Evolutionary conservation across 345 rosid species (phyloP), one percentile per base, ranked within the genome.

Genomic region (Rhizophora apiculata): DNA sequence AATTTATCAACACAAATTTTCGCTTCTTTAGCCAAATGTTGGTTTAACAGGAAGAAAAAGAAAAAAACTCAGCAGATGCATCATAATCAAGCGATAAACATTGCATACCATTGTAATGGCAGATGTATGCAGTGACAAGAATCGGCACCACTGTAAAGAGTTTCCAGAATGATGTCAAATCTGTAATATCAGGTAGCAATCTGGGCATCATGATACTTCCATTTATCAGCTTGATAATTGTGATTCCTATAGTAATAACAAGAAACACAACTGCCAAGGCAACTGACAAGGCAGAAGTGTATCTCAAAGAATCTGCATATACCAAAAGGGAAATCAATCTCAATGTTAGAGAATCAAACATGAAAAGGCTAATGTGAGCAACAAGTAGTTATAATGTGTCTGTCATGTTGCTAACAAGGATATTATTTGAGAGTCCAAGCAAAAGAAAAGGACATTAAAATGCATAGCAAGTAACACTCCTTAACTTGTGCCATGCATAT

Each of bases 231-330:
- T 66, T 71, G 46, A 46, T 20, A 9, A 56, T 21, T n/a, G 72
- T 53, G 39, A 76, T 66, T 62, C 68, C 75, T 3, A 51, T 52
- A 13, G 68, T 76, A 5, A 76, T 67, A 57, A 71, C 64, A 6
- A 76, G 71, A 57, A 76, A 71, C 19, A 76, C 72, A 13, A 71
- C 72, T 61, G 75, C 80, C 9, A 71, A 68, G 11, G 53, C 72
- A 66, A 71, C 61, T 54, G 71, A 64, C 18, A 87, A 63, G 53
- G 93, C 90, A 43, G 98, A 91, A 64, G 95, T 86, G 80, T 74
- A 83, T 31, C 87, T 87, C 82, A 94, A 80, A 30, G 96, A 89
- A 84, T 91, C 98, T 94, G 86, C 86, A 80, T 68, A 76, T 68
- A 46, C 26, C 37, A 65, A 32, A 63, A 60, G 63, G n/a, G 34